A percentile compares a stretch with the other conserved stretches of the same genome.
phyloP scores from a whole-genome alignment of 139 green algal species.

The Chlorella sp. region DNA sequence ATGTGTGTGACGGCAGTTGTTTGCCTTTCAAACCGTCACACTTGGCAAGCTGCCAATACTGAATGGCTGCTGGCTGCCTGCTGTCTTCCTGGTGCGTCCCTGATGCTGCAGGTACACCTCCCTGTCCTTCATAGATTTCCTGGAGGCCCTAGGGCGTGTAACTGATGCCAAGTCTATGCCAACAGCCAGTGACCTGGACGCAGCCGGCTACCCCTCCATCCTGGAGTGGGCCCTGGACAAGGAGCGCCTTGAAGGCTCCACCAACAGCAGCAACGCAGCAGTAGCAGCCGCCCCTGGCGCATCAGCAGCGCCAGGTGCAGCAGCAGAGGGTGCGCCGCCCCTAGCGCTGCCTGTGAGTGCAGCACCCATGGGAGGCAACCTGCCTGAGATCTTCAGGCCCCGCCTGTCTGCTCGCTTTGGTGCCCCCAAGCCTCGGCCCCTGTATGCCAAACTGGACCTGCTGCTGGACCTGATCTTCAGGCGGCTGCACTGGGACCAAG shows the following conservation, averaged over 20 bases:
- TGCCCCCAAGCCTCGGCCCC: slow-evolving; percentile 38
- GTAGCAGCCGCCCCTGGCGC: too few relatives aligned
- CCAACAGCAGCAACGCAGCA: not conserved
- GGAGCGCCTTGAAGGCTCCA: slow-evolving; percentile 39
- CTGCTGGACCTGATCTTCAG: slow-evolving; percentile 69
- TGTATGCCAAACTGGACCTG: slow-evolving; percentile 64
- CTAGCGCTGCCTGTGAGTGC: too few relatives aligned
- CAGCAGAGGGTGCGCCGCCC: too few relatives aligned
- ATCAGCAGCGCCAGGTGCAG: too few relatives aligned
- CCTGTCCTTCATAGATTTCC: slow-evolving; percentile 64
- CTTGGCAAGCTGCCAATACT: not conserved
- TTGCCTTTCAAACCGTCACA: not conserved
- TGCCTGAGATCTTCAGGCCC: slow-evolving; percentile 32
- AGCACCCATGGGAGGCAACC: too few relatives aligned
- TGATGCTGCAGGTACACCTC: too few relatives aligned
- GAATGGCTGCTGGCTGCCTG: too few relatives aligned
- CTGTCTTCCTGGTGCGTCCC: too few relatives aligned
- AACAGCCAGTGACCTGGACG: slow-evolving; percentile 33
- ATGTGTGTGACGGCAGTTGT: not conserved
- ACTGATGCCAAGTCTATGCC: slow-evolving; percentile 64
- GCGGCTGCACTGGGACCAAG: slow-evolving; percentile 55
- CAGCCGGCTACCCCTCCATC: slow-evolving; percentile 49
- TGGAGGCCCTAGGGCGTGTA: slow-evolving; percentile 60
- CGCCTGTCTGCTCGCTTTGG: slow-evolving; percentile 24
- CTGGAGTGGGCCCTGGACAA: slow-evolving; percentile 60